Percentiles rank a stretch among this genome's conserved stretches.
phyloP scores from a whole-genome alignment of 352 stramenopile genomes.

The Phytopythium vexans region DNA sequence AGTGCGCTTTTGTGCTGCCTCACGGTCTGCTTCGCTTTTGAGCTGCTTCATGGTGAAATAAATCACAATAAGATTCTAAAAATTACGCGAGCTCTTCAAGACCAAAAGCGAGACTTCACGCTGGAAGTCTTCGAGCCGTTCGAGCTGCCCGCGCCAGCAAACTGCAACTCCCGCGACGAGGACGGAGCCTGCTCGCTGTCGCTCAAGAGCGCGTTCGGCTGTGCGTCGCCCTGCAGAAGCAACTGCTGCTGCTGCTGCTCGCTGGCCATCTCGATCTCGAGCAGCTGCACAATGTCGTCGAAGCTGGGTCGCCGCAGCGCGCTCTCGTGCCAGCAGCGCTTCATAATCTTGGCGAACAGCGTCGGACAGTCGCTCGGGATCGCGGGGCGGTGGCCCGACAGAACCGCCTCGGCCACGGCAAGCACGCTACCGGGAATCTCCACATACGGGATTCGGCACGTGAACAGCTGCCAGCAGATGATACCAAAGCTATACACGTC shows the following conservation, averaged over 20 bases:
- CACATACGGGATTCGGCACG: conserved; percentile 62
- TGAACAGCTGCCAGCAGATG: conserved; percentile 83
- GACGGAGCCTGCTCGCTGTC: neutral
- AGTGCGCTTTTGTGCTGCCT: too few relatives aligned
- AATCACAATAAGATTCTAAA: too few relatives aligned
- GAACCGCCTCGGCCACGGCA: conserved; percentile 67
- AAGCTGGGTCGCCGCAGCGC: conserved; percentile 65
- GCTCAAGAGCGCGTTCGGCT: too few relatives aligned
- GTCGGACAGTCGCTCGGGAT: conserved; percentile 60
- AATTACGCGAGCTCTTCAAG: too few relatives aligned
- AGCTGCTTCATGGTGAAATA: too few relatives aligned
- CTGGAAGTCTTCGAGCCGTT: too few relatives aligned
- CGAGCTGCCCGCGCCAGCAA: too few relatives aligned
- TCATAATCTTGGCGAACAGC: conserved; percentile 82
- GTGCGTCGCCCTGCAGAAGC: conserved; percentile 11
- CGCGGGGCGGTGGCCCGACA: conserved; percentile 52
- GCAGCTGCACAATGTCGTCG: conserved; percentile 73
- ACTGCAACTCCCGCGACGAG: neutral
- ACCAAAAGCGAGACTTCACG: too few relatives aligned
- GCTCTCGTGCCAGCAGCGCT: conserved; percentile 73
- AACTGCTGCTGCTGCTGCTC: conserved; percentile 33
- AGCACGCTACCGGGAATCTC: conserved; percentile 79
- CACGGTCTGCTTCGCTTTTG: too few relatives aligned
- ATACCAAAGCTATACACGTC: conserved; percentile 86
- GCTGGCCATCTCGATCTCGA: conserved; percentile 66